Conservation (phyloP, 2,329 filamentous ascomycete species). For the Alternaria triticina region DNA sequence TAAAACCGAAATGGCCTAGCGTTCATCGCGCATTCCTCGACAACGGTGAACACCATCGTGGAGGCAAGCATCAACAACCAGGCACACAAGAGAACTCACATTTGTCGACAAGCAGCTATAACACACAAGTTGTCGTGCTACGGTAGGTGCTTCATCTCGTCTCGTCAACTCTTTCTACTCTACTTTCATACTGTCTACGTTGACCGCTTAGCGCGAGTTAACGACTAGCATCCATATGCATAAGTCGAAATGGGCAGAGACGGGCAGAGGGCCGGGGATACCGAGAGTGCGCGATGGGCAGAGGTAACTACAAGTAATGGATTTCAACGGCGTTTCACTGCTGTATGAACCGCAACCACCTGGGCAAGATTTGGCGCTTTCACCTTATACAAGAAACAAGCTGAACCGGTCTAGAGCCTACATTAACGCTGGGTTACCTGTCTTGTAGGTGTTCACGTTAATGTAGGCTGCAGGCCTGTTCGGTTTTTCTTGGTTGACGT, state of each 20-base stretch:
- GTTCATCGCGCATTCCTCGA: conserved; percentile 1
- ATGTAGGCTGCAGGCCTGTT: background rate
- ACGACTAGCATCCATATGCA: conserved; percentile 17
- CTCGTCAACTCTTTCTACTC: background rate
- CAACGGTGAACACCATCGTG: background rate
- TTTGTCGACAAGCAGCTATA: background rate
- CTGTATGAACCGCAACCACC: background rate
- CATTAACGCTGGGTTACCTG: background rate
- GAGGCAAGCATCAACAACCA: background rate
- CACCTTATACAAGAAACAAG: background rate
- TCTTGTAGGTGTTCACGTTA: background rate
- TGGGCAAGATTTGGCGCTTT: background rate
- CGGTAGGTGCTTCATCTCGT: background rate
- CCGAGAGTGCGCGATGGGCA: conserved; percentile 13
- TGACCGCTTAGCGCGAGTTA: conserved; percentile 11
- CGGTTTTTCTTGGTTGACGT: background rate
- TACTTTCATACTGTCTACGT: conserved; percentile 1
- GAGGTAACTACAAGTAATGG: conserved; percentile 25
- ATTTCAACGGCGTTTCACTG: conserved; percentile 10
- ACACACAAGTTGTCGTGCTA: background rate
- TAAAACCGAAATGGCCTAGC: conserved; percentile 8
- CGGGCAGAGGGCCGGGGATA: background rate
- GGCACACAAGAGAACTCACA: background rate
- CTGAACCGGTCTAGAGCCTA: background rate
- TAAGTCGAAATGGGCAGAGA: conserved; percentile 23